phyloP scores from a whole-genome alignment of 164 flowering plant species.

The Litsea cubeba region DNA sequence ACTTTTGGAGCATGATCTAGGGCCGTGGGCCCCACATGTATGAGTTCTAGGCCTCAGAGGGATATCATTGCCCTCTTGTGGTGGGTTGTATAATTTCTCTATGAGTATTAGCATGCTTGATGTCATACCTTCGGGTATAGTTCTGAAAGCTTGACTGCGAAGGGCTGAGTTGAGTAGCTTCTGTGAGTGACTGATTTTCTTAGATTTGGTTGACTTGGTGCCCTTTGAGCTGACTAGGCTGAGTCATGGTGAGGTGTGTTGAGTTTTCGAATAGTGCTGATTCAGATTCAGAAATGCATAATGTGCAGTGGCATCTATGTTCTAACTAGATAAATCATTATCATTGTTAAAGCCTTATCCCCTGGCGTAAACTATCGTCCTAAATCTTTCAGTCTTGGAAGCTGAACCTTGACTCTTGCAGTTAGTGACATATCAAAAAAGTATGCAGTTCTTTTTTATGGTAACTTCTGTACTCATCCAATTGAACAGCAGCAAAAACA shows the following conservation, averaged over 20 bases:
- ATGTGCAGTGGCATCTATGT: background rate
- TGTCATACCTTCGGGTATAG: no score
- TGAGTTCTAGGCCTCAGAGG: no score
- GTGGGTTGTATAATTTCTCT: no score
- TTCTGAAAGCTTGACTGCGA: no score
- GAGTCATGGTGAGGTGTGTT: background rate
- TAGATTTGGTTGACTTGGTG: background rate
- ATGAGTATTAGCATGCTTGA: no score
- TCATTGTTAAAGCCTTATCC: background rate
- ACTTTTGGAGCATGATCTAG: no score
- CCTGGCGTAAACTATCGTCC: background rate
- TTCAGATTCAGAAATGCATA: no score
- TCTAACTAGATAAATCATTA: background rate
- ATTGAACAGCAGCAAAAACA: no score
- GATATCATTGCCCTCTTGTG: no score
- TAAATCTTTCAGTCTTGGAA: background rate
- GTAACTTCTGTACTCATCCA: background rate
- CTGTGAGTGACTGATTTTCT: no score
- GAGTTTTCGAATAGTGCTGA: background rate
- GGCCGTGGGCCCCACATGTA: no score
- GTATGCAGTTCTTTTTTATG: background rate
- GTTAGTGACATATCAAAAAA: background rate
- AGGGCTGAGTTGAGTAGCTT: no score
- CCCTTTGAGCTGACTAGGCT: background rate
- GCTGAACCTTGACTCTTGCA: background rate